Evolutionary conservation across 371 early-diverging fungal species (phyloP).

Genomic region (Lichtheimia corymbifera): DNA sequence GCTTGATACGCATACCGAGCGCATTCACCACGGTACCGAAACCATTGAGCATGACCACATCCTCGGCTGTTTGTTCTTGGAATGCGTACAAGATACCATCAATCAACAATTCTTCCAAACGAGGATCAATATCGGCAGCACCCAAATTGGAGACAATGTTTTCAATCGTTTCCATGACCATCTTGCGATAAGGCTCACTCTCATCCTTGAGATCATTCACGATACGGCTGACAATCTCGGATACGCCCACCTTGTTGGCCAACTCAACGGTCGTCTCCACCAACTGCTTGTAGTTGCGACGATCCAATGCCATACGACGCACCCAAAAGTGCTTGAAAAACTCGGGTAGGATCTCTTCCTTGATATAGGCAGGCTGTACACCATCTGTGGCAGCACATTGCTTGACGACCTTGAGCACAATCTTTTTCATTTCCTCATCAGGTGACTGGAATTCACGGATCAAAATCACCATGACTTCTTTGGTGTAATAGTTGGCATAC

Average conservation of each 20-base stretch:
- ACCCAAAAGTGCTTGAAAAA: conserved; percentile 98
- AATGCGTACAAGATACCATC: conserved; percentile 97
- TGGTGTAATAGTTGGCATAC: conserved; percentile 91
- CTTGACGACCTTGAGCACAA: conserved; percentile 95
- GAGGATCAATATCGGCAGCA: conserved; percentile 87
- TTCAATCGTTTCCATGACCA: conserved; percentile 97
- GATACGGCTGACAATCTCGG: conserved; percentile 84
- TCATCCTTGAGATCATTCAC: conserved; percentile 95
- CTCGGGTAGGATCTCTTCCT: conserved; percentile 88
- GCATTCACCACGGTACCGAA: conserved; percentile 94
- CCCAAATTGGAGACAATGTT: conserved; percentile 80
- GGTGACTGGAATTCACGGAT: conserved; percentile 96
- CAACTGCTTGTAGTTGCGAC: conserved; percentile 87
- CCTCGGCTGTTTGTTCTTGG: conserved; percentile 95
- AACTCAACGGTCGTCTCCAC: conserved; percentile 96
- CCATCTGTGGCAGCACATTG: conserved; percentile 96
- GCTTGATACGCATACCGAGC: conserved; percentile 85
- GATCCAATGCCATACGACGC: conserved; percentile 94
- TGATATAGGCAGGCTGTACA: conserved; percentile 83
- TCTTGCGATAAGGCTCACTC: conserved; percentile 90
- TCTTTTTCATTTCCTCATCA: conserved; percentile 98
- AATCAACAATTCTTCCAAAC: conserved; percentile 89
- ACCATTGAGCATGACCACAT: conserved; percentile 90
- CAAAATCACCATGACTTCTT: conserved; percentile 89
- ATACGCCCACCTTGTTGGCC: conserved; percentile 91